Conservation (phyloP, 2,329 filamentous ascomycete species). For the Colletotrichum lindemuthianum region DNA sequence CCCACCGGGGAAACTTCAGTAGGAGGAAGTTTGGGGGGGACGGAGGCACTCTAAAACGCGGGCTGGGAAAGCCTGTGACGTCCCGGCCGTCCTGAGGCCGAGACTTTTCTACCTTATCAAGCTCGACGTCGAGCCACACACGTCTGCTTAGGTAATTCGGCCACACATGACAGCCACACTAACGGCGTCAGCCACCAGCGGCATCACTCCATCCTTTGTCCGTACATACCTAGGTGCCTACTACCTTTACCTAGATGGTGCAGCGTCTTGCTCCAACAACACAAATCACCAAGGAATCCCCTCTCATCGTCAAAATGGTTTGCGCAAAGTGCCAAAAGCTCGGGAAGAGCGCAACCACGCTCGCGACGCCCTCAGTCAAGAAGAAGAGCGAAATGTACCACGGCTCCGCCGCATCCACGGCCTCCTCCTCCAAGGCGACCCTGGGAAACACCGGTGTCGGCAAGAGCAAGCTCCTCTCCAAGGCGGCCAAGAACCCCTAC, state of each 20-base stretch:
- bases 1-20: conserved; percentile 19
- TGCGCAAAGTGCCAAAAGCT: conserved; percentile 73
- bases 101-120: too few relatives aligned
- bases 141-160: background rate
- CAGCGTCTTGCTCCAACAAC: background rate
- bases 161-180: background rate
- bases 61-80: conserved; percentile 9
- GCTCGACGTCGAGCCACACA: conserved; percentile 5
- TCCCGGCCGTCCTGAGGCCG: background rate
- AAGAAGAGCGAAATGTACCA: conserved; percentile 75
- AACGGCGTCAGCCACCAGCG: background rate
- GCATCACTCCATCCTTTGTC: background rate
- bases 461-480: conserved; percentile 74
- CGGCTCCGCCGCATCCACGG: conserved; percentile 62
- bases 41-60: conserved; percentile 10
- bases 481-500: conserved; percentile 73
- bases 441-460: conserved; percentile 67
- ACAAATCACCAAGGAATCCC: background rate
- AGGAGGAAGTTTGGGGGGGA: background rate
- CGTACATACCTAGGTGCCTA: too few relatives aligned
- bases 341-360: conserved; percentile 63
- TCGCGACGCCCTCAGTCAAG: conserved; percentile 73
- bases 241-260: too few relatives aligned
- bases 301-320: conserved; percentile 59
- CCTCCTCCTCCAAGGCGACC: conserved; percentile 58